Percentiles rank a stretch among this genome's conserved stretches.
Conservation (phyloP, 257 asterid genomes). For the Solanum clarkiae region DNA sequence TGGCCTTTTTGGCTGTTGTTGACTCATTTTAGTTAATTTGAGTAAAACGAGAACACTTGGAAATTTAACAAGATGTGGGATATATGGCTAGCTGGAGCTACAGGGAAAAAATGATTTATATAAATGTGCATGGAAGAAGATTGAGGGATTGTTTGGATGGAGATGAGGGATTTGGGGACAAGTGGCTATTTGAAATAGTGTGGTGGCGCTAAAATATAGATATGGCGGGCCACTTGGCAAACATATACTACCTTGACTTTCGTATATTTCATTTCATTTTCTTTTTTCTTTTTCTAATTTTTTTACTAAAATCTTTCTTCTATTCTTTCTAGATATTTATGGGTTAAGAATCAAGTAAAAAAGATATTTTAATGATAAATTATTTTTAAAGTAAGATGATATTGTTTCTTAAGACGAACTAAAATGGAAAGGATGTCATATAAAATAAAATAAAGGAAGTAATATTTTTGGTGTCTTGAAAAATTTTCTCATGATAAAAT, state of each 20-base stretch:
- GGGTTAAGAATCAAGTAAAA: too few species aligned
- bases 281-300: too few species aligned
- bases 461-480: too few species aligned
- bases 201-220: not conserved
- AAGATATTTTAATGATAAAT: too few species aligned
- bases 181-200: not conserved
- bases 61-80: not conserved
- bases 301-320: too few species aligned
- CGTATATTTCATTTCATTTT: too few species aligned
- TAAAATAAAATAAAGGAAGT: too few species aligned
- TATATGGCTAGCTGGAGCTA: not conserved
- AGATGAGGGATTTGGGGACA: not conserved
- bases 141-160: not conserved
- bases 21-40: conserved; percentile 26
- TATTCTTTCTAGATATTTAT: too few species aligned
- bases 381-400: too few species aligned
- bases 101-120: not conserved
- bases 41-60: not conserved
- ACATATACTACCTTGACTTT: not conserved
- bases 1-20: conserved; percentile 29
- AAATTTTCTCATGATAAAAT: too few species aligned
- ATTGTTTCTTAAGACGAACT: rapidly evolving
- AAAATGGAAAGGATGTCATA: too few species aligned
- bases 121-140: not conserved
- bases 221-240: not conserved